phyloP scores from a whole-genome alignment of 257 asterid species.

The Euphrasia confusa region DNA sequence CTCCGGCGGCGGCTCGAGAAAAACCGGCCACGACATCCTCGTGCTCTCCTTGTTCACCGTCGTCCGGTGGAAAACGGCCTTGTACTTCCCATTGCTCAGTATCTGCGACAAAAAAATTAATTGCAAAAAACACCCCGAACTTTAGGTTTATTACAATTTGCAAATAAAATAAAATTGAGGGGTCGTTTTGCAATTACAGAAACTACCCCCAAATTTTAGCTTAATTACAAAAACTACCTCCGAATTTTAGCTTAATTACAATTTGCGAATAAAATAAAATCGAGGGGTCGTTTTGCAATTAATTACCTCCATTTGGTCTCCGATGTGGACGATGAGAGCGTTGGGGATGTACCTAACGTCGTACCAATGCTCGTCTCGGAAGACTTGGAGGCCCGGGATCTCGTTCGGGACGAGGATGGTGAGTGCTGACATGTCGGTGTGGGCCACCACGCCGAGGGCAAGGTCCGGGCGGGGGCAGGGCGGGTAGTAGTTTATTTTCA shows the following conservation, averaged over 20 bases:
- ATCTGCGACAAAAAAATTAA: slow-evolving; percentile 31
- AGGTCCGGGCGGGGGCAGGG: slow-evolving; percentile 90
- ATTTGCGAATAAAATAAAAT: no score
- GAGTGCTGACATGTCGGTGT: slow-evolving; percentile 71
- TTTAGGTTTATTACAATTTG: not conserved
- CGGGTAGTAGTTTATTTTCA: slow-evolving; percentile 86
- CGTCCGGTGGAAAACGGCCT: slow-evolving; percentile 56
- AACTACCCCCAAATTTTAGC: no score
- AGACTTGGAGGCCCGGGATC: slow-evolving; percentile 84
- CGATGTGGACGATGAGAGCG: slow-evolving; percentile 78
- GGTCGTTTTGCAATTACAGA: not conserved
- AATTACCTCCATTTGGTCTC: slow-evolving; percentile 82
- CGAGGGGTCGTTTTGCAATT: not conserved
- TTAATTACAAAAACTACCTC: not conserved
- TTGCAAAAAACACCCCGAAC: not conserved
- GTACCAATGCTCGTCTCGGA: slow-evolving; percentile 59
- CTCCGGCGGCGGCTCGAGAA: slow-evolving; percentile 68
- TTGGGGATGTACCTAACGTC: slow-evolving; percentile 76
- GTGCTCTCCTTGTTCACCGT: slow-evolving; percentile 59
- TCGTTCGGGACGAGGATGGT: slow-evolving; percentile 81
- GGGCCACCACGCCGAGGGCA: slow-evolving; percentile 87
- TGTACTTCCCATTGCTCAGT: slow-evolving; percentile 67
- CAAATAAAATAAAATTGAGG: not conserved
- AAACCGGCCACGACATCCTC: slow-evolving; percentile 85
- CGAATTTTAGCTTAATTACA: not conserved